A percentile compares a stretch with the other conserved stretches of the same genome.
Conservation (phyloP, 805 yeast species). For the Maudiozyma pseudohumilis region DNA sequence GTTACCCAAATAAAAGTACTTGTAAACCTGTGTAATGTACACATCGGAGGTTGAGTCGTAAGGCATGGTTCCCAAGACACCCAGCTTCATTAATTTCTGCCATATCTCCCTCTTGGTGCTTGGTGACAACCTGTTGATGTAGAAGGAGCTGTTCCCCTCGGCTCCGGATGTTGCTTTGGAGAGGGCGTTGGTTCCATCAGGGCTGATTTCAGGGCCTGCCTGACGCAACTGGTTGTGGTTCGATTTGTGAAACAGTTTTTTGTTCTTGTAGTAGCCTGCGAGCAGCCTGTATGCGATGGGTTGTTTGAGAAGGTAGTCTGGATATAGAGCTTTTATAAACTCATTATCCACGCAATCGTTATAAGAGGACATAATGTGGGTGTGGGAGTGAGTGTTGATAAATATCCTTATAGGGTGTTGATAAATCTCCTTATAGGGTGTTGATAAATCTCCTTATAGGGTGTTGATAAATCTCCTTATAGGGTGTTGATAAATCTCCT, state of each 20-base stretch:
- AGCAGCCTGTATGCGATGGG: slow-evolving; percentile 26
- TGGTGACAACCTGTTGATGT: slow-evolving; percentile 1
- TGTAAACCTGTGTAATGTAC: slow-evolving; percentile 24
- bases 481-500: too few species aligned
- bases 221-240: not conserved
- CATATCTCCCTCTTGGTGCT: slow-evolving; percentile 24
- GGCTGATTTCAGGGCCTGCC: too few species aligned
- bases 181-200: too few species aligned
- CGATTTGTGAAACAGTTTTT: slow-evolving; percentile 16
- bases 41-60: slow-evolving; percentile 24
- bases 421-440: too few species aligned
- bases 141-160: not conserved
- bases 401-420: too few species aligned
- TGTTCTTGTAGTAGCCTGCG: slow-evolving; percentile 18
- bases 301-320: slow-evolving; percentile 25
- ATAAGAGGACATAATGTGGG: slow-evolving; percentile 11
- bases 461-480: too few species aligned
- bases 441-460: too few species aligned
- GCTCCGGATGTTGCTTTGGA: too few species aligned
- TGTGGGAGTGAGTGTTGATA: too few species aligned
- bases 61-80: slow-evolving; percentile 27
- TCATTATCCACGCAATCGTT: slow-evolving; percentile 23
- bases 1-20: slow-evolving; percentile 22
- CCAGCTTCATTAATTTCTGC: slow-evolving; percentile 24
- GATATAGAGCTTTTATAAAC: slow-evolving; percentile 21